A percentile compares a stretch with the other conserved stretches of the same genome.
Evolutionary conservation across 164 flowering plant species (phyloP).

Genomic region (Vitis riparia): DNA sequence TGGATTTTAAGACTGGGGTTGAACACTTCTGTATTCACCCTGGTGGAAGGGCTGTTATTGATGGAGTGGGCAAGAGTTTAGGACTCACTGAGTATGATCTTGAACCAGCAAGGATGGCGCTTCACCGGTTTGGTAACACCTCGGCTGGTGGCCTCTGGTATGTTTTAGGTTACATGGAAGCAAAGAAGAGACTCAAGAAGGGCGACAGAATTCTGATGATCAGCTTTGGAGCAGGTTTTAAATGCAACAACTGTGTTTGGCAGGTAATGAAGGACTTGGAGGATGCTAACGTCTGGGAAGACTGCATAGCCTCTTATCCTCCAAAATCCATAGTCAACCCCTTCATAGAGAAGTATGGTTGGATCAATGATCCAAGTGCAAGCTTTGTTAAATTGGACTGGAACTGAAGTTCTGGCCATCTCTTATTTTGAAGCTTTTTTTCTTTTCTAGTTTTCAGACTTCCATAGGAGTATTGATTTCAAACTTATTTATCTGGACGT

Average conservation of each 20-base stretch:
- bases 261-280: neutral
- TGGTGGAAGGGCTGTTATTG: conserved; percentile 55
- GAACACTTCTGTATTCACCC: conserved; percentile 69
- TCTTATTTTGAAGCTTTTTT: too few relatives aligned
- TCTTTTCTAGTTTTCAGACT: too few relatives aligned
- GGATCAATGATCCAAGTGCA: neutral
- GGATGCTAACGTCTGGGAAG: neutral
- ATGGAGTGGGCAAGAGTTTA: conserved; percentile 46
- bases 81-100: conserved; percentile 46
- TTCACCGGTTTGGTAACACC: conserved; percentile 69
- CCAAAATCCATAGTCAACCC: neutral
- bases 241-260: conserved; percentile 1
- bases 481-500: too few relatives aligned
- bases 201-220: neutral
- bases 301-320: neutral
- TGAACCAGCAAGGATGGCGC: conserved; percentile 72
- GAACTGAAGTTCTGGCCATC: too few relatives aligned
- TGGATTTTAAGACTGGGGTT: conserved; percentile 48
- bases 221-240: neutral
- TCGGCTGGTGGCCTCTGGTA: conserved; percentile 73
- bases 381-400: neutral
- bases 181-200: conserved; percentile 28
- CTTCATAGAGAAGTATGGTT: neutral
- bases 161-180: conserved; percentile 77
- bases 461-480: too few relatives aligned